These are phyloP conservation scores for Gnetum montanum DNA, from an alignment of 75 land plant genomes.

Conservation along the genomic window DNA sequence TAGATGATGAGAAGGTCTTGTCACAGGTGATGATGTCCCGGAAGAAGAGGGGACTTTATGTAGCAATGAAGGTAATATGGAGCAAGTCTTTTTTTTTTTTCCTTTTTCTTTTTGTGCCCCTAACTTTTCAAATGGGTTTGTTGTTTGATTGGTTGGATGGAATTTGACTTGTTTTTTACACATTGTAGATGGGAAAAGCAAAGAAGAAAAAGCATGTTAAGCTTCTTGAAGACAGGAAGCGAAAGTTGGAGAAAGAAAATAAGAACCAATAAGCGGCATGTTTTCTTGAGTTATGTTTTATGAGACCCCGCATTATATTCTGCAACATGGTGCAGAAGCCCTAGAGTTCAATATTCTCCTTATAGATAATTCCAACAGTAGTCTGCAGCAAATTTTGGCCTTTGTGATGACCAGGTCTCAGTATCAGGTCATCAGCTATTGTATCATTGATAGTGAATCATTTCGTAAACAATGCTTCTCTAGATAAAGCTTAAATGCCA, in stretches of 20 bases:
- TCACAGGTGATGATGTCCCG: conserved; percentile 63
- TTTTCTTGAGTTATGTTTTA: no score
- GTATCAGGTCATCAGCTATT: no score
- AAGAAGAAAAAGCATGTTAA: conserved; percentile 42
- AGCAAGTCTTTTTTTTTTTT: neutral
- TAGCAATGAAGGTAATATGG: conserved; percentile 71
- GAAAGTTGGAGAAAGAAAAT: conserved; percentile 22
- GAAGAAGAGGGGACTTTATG: conserved; percentile 46
- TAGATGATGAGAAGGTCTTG: conserved; percentile 19
- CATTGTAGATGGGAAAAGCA: conserved; percentile 55
- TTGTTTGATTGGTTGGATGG: neutral
- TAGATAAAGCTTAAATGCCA: no score
- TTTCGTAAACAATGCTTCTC: no score
- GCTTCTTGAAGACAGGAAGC: conserved; percentile 71
- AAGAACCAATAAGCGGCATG: no score
- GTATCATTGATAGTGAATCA: no score
- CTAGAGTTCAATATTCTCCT: no score
- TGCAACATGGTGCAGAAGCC: no score
- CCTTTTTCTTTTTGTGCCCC: neutral
- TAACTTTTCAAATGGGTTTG: neutral
- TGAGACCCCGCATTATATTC: no score
- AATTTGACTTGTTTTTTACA: neutral
- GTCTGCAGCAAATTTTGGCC: no score
- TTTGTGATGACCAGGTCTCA: no score
- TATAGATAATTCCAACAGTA: no score